Conservation (phyloP, 495 filamentous ascomycete genomes). For the Talaromyces adpressus region DNA sequence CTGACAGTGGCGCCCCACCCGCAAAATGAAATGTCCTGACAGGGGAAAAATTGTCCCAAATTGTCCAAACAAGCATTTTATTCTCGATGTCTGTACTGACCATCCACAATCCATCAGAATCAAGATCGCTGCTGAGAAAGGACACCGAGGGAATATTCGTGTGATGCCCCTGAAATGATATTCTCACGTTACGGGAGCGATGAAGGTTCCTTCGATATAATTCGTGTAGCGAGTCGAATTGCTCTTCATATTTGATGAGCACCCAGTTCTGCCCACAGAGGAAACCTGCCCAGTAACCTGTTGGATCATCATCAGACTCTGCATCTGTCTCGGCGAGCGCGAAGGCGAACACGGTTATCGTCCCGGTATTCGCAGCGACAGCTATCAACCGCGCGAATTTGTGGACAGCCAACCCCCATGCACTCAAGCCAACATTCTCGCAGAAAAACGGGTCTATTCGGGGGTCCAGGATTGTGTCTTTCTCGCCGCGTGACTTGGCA, state of each 20-base stretch:
- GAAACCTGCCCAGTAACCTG: slow-evolving; percentile 15
- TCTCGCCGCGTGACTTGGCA: slow-evolving; percentile 17
- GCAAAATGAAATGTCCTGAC: slow-evolving; percentile 23
- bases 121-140: slow-evolving; percentile 60
- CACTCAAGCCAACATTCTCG: slow-evolving; percentile 66
- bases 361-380: slow-evolving; percentile 63
- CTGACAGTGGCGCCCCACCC: slow-evolving; percentile 12
- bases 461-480: slow-evolving; percentile 20
- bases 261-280: slow-evolving; percentile 30
- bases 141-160: slow-evolving; percentile 72
- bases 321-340: slow-evolving; percentile 43
- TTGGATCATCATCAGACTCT: slow-evolving; percentile 13
- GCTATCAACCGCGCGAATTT: slow-evolving; percentile 71
- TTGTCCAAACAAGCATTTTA: slow-evolving; percentile 55
- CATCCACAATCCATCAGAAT: slow-evolving; percentile 60
- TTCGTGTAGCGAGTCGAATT: slow-evolving; percentile 21
- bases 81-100: slow-evolving; percentile 70
- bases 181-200: slow-evolving; percentile 30
- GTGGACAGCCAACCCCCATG: slow-evolving; percentile 89
- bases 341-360: slow-evolving; percentile 68
- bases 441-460: slow-evolving; percentile 56
- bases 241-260: slow-evolving; percentile 18
- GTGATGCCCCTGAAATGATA: slow-evolving; percentile 38
- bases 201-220: slow-evolving; percentile 22
- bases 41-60: slow-evolving; percentile 43